phyloP scores from a whole-genome alignment of 1,284 basidiomycete genomes.

The Papiliotrema terrestris region DNA sequence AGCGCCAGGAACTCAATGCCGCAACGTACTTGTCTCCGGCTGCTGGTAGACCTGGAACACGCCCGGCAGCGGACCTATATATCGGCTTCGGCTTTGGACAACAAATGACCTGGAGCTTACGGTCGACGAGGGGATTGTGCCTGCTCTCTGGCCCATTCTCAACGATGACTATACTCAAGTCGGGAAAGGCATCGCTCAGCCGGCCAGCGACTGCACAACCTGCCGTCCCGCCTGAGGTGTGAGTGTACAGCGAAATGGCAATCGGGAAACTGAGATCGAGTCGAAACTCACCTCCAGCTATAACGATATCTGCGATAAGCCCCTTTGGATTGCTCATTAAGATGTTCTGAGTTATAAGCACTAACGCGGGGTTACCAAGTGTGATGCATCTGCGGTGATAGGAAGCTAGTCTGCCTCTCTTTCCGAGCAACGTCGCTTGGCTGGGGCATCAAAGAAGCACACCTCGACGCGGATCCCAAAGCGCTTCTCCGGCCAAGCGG shows the following conservation, averaged over 20 bases:
- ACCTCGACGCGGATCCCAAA: too few species aligned
- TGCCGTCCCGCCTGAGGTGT: neutral
- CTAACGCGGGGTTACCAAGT: too few species aligned
- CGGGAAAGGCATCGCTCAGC: conserved; percentile 5
- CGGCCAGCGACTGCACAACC: neutral
- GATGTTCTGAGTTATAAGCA: too few species aligned
- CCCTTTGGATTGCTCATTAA: neutral
- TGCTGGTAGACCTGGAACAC: conserved; percentile 1
- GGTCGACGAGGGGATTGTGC: neutral
- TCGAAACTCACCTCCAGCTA: neutral
- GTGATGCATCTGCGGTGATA: too few species aligned
- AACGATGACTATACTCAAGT: conserved; percentile 5
- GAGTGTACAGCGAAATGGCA: too few species aligned
- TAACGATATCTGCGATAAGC: neutral
- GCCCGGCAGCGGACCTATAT: neutral
- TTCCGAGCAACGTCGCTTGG: too few species aligned
- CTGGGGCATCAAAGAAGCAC: too few species aligned
- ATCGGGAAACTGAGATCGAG: too few species aligned
- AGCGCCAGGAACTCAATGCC: too few species aligned
- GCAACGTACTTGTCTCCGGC: neutral
- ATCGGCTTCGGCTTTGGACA: neutral
- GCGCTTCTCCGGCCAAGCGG: too few species aligned
- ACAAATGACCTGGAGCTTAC: neutral
- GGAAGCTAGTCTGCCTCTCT: too few species aligned
- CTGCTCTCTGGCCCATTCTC: conserved; percentile 7